Conservation (phyloP, 208 protist genomes). For the Acanthamoeba royreba region DNA sequence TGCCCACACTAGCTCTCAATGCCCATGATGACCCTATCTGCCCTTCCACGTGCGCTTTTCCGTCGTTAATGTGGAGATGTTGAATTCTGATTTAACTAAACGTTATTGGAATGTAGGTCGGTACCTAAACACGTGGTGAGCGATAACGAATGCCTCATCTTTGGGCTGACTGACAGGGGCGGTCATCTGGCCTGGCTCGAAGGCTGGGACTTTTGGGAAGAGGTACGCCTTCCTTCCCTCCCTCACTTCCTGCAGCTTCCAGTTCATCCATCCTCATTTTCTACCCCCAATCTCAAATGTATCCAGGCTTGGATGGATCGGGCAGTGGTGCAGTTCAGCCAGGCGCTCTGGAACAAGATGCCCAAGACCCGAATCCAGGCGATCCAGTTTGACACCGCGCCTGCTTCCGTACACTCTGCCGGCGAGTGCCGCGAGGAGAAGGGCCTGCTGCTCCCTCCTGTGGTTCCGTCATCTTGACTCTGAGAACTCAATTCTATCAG, state of each 20-base stretch:
- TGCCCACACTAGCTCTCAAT: not conserved
- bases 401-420: too few relatives aligned
- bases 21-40: conserved; percentile 3
- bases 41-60: not conserved
- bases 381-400: not conserved
- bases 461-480: too few relatives aligned
- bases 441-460: too few relatives aligned
- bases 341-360: not conserved
- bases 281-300: too few relatives aligned
- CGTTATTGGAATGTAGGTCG: not conserved
- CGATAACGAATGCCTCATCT: not conserved
- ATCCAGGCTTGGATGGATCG: not conserved
- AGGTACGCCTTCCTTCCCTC: not conserved
- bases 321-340: not conserved
- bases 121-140: not conserved
- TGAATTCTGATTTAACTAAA: not conserved
- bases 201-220: conserved; percentile 20
- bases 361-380: not conserved
- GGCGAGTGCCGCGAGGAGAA: too few relatives aligned
- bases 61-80: too few relatives aligned
- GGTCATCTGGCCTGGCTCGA: not conserved
- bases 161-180: not conserved
- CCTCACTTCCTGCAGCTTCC: too few relatives aligned
- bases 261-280: too few relatives aligned
- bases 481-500: too few relatives aligned